Evolutionary conservation across 495 filamentous ascomycete species (phyloP), one percentile per base, ranked within the genome.

Genomic region (Pyrenula massariospora): DNA sequence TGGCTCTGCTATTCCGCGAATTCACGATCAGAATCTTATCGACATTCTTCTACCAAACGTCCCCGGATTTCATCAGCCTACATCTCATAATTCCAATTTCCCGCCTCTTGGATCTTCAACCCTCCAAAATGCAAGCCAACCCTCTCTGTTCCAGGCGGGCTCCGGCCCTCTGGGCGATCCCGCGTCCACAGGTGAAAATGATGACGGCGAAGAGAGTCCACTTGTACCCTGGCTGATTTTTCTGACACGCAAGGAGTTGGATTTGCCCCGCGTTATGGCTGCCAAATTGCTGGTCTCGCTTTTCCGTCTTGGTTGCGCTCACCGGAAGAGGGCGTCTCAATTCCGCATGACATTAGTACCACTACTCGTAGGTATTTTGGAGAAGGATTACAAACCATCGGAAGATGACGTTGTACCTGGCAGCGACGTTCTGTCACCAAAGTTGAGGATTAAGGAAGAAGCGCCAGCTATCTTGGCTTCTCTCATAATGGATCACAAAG

Each of bases 211-310:
- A 15, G 92, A 95, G 60, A 94, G 82, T 57, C 80, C 86, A 20
- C 68, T 97, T 11, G 78, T 95, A 48, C 82, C 85, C 11, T 96
- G 90, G 87, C 81, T 98, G 12, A 78, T 96, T 24, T 74, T 81
- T 55, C 65, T 89, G 12, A 76, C 85, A 23, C 77, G 89, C 59
- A 79, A 79, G 12, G 77, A 81, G 53, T 70, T 69, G 50, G 84
- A 83, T 8, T 72, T 84, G 61, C 78, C 81, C 25, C 80, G 88
- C 23, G 68, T 96, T 53, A 85, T 85, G 77, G 87, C 94, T n/a
- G 82, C 86, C 19, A 85, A 84, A 48, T 73, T 96, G 1, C 74
- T 96, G 42, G 83, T 87, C 1, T 82, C 82, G n/a, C 72, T 94
- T 5, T 89, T 84, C 66, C 83, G 86, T 55, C 75, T 84, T 24